Evolutionary conservation across 169 alveolate genomes (phyloP).

Genomic region (Cyclospora cayetanensis): DNA sequence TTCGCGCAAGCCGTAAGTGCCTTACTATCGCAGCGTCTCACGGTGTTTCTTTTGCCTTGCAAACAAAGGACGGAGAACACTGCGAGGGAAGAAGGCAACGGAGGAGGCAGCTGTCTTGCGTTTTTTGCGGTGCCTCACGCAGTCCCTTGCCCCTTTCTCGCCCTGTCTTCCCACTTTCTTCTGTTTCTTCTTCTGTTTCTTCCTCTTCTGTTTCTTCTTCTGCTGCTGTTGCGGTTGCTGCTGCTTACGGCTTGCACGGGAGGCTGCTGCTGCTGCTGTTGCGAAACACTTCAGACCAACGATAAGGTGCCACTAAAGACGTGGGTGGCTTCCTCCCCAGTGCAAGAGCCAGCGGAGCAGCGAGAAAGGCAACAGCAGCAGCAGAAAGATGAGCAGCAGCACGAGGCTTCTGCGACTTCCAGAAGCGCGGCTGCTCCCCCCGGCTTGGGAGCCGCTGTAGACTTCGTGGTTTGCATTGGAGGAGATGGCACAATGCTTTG

Average conservation of each 20-base stretch:
- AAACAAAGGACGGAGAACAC: too few relatives aligned
- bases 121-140: neutral
- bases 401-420: neutral
- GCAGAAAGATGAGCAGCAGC: neutral
- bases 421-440: neutral
- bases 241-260: too few relatives aligned
- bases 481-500: slow-evolving; percentile 96
- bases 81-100: too few relatives aligned
- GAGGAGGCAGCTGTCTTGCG: too few relatives aligned
- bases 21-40: too few relatives aligned
- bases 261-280: too few relatives aligned
- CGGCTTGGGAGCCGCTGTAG: slow-evolving; percentile 68
- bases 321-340: neutral
- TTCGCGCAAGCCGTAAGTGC: slow-evolving; percentile 51
- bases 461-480: slow-evolving; percentile 91
- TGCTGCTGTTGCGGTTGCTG: neutral
- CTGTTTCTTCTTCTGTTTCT: neutral
- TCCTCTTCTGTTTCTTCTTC: neutral
- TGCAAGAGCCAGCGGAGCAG: neutral
- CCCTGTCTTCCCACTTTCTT: neutral
- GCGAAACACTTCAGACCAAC: neutral
- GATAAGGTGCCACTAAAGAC: slow-evolving; percentile 1
- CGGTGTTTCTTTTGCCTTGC: too few relatives aligned
- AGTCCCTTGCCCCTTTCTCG: neutral
- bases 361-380: neutral